Evolutionary conservation across 148 eudicot genomes (phyloP).

Genomic region (Persicaria tinctoria): DNA sequence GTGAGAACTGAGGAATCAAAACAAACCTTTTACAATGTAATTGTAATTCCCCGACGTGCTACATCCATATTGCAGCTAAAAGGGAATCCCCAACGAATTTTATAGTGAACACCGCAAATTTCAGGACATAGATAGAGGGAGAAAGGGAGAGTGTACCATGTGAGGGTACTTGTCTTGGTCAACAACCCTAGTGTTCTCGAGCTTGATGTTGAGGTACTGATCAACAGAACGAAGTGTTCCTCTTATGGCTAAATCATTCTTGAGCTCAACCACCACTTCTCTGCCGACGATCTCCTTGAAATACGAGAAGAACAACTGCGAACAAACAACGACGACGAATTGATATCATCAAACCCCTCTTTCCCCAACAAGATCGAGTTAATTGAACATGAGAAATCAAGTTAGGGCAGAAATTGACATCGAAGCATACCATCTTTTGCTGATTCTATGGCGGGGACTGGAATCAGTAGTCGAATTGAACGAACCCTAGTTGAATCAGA

Average conservation of each 20-base stretch:
- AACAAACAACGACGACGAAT: constrained; percentile 16
- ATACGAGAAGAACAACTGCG: constrained; percentile 92
- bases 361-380: not conserved
- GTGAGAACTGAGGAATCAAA: not conserved
- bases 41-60: not conserved
- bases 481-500: constrained; percentile 6
- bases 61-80: not conserved
- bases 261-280: constrained; percentile 92
- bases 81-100: not conserved
- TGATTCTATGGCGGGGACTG: not conserved
- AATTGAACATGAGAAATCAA: not conserved
- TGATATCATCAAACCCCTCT: not conserved
- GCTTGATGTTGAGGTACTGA: constrained; percentile 94
- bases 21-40: not conserved
- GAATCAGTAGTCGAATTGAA: not conserved
- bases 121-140: not conserved
- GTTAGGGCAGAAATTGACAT: not conserved
- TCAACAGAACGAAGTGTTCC: constrained; percentile 97
- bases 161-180: constrained; percentile 98
- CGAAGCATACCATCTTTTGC: not conserved
- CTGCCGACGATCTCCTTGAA: constrained; percentile 91
- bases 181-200: constrained; percentile 93
- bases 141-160: constrained; percentile 43
- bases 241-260: constrained; percentile 86
- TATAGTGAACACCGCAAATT: not conserved